Base-by-base conservation (phyloP, 805 yeast genomes). In the Pichia nakasei region DNA sequence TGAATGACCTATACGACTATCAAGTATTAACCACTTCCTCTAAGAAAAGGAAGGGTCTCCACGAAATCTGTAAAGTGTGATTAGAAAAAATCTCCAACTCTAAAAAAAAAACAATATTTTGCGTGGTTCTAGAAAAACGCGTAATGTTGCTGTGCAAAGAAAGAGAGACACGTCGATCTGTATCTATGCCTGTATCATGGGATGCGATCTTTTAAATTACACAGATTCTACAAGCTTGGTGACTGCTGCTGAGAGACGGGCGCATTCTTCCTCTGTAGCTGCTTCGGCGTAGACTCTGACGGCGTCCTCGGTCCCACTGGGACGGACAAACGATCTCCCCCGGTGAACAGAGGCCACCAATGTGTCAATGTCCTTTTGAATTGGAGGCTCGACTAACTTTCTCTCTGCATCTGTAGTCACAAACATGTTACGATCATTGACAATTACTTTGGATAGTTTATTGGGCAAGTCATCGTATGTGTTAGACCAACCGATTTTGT, bases 271-370 rank as follows among this genome's bases (percentile, higher is more conserved):
- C 35, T 54, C 55, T 0, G 77, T 72, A 3, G 67, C 69, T 0
- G 96, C 95, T 63, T 93, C 98, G 1, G 96, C 93, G 53, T 93
- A 93, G 7, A 93, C 86, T 54, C 98, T 76, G 2, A 93, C 97
- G 0, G 96, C 97, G 61, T 93, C 94, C 61, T 93, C 98, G 1
- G 98, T 93, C 13, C 98, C 98, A 48, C 95, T 83, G 9, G 98
- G 97, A 53, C 98, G 77, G 3, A 91, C 97, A 63, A 93, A 93
- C 2, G 95, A 81, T 57, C 98, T 75, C 2, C 91, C 97, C 17
- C 64, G 57, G 5, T 22, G 12, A 9, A 31, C 13, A 52, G 75
- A 64, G 9, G 65, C 57, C 18, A 91, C 91, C 24, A 74, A 58
- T 4, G 55, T 68, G 58, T 93, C 93, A 44, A 93, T 86, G 49